These are phyloP conservation scores for Withania somnifera DNA, from an alignment of 305 asterid genomes.

Conservation along the genomic window DNA sequence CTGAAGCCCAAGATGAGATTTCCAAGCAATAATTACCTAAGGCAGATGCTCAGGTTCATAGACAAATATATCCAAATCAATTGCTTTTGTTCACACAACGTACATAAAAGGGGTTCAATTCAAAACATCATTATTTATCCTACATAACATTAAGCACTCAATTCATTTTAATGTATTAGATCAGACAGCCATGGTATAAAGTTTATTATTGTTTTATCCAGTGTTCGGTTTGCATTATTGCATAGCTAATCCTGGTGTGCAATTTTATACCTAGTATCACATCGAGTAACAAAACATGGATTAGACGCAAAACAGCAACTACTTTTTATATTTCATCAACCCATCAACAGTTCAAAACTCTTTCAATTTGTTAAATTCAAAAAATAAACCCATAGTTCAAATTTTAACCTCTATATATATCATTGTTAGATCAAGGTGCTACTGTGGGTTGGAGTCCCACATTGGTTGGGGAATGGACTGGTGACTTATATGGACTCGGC, in stretches of 20 bases:
- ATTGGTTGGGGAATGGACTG: no score
- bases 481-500: no score
- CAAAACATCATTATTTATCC: background rate
- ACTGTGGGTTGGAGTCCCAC: no score
- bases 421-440: background rate
- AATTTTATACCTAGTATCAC: background rate
- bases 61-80: background rate
- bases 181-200: background rate
- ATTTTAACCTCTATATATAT: background rate
- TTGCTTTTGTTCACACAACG: background rate
- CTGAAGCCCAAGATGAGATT: background rate
- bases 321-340: background rate
- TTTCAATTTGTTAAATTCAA: background rate
- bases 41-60: background rate
- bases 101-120: background rate
- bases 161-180: background rate
- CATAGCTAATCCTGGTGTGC: background rate
- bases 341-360: background rate
- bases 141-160: background rate
- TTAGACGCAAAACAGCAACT: background rate
- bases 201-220: background rate
- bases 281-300: background rate
- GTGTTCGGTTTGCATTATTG: background rate
- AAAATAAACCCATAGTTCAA: background rate
- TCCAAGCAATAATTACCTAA: background rate